Conservation (phyloP, 208 protist genomes). For the Crithidia brevicula region DNA sequence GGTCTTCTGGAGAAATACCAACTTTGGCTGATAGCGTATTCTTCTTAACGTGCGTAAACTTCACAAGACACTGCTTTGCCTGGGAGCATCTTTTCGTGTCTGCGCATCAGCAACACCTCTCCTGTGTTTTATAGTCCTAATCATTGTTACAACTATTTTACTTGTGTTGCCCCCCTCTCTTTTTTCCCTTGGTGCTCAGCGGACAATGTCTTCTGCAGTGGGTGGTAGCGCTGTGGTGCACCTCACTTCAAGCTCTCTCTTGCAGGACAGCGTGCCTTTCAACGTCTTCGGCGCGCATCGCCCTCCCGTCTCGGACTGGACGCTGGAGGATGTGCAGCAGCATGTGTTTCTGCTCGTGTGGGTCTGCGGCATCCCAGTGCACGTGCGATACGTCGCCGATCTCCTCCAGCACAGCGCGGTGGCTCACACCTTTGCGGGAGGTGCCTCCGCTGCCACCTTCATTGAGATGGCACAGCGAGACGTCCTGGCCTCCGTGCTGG, state of each 20-base stretch:
- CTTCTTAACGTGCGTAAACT: too few species aligned
- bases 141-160: too few species aligned
- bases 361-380: conserved; percentile 69
- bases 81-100: too few species aligned
- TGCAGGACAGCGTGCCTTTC: neutral
- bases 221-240: neutral
- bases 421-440: neutral
- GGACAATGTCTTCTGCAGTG: neutral
- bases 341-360: conserved; percentile 73
- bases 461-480: conserved; percentile 19
- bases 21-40: too few species aligned
- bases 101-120: too few species aligned
- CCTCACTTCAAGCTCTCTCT: conserved; percentile 2
- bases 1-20: too few species aligned
- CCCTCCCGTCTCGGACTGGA: conserved; percentile 18
- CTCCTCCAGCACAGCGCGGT: conserved; percentile 40
- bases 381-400: conserved; percentile 54
- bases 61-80: too few species aligned
- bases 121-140: too few species aligned
- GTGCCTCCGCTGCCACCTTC: neutral
- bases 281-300: neutral
- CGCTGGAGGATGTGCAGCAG: conserved; percentile 40
- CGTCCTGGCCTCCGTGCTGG: conserved; percentile 36
- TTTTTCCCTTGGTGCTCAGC: neutral
- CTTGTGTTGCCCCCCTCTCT: neutral